Percentiles rank a stretch among this genome's conserved stretches.
phyloP scores from a whole-genome alignment of 176 grass and related monocot species.

The Carex scoparia region DNA sequence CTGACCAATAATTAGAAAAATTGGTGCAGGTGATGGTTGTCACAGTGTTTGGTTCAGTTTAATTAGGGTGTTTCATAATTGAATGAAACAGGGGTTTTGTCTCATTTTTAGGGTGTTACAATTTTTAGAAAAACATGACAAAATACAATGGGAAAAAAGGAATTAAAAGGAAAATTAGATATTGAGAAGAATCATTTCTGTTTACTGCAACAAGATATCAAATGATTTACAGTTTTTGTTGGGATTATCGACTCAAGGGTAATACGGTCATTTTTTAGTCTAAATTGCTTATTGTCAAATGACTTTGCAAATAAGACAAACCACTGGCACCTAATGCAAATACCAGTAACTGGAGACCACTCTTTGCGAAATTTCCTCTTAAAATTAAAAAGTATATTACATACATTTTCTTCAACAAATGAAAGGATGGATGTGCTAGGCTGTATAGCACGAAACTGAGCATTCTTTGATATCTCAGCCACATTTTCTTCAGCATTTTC shows the following conservation, averaged over 20 bases:
- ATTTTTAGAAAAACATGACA: too few species aligned
- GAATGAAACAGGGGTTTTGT: too few species aligned
- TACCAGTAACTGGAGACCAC: not conserved
- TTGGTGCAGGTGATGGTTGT: too few species aligned
- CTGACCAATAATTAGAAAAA: too few species aligned
- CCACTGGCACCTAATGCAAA: not conserved
- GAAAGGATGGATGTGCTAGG: conserved; percentile 63
- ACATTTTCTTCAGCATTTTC: conserved; percentile 45
- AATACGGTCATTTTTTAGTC: conserved; percentile 4
- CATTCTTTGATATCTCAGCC: conserved; percentile 78
- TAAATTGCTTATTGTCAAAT: not conserved
- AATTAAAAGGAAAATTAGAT: too few species aligned
- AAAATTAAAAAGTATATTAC: not conserved
- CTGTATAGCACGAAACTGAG: conserved; percentile 82
- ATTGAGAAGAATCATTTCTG: too few species aligned
- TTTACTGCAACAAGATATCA: not conserved
- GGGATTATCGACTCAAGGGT: not conserved
- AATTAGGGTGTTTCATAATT: too few species aligned
- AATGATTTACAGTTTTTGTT: not conserved
- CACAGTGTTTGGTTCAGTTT: too few species aligned
- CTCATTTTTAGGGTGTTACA: too few species aligned
- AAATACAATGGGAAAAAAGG: too few species aligned
- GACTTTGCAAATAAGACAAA: not conserved
- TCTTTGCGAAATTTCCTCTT: not conserved
- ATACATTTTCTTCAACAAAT: conserved; percentile 97